Evolutionary conservation across 2,329 filamentous ascomycete species (phyloP).

Genomic region (Aspergillus piperis): DNA sequence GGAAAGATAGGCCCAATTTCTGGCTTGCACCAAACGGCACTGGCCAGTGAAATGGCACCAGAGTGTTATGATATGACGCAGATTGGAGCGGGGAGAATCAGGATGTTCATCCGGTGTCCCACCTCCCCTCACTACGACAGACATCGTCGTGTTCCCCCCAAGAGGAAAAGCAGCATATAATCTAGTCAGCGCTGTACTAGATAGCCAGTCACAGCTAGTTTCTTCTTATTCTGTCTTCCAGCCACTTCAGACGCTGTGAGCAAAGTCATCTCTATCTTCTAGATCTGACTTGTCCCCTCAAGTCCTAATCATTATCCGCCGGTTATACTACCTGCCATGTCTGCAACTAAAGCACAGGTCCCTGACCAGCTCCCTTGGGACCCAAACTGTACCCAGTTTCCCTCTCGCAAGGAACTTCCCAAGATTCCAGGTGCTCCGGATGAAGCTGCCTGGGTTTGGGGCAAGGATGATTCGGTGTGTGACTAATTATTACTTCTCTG

Average conservation of each 20-base stretch:
- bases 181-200: background rate
- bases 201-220: background rate
- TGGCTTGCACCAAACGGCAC: background rate
- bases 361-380: conserved; percentile 53
- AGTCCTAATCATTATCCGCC: background rate
- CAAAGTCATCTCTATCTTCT: too few species aligned
- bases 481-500: too few species aligned
- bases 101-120: background rate
- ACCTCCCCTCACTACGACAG: background rate
- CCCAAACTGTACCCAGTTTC: conserved; percentile 55
- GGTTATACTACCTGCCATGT: background rate
- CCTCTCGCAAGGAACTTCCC: conserved; percentile 56
- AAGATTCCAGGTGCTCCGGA: conserved; percentile 54
- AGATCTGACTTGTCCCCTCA: background rate
- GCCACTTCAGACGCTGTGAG: too few species aligned
- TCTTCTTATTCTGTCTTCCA: too few species aligned
- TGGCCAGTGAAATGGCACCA: background rate
- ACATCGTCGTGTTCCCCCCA: background rate
- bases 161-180: too few species aligned
- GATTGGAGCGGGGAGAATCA: background rate
- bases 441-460: conserved; percentile 63
- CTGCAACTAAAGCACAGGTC: conserved; percentile 24
- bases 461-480: conserved; percentile 55
- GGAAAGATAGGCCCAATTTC: too few species aligned
- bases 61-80: background rate